phyloP scores from a whole-genome alignment of 352 stramenopile species.

The Phytopythium ostracodes region DNA sequence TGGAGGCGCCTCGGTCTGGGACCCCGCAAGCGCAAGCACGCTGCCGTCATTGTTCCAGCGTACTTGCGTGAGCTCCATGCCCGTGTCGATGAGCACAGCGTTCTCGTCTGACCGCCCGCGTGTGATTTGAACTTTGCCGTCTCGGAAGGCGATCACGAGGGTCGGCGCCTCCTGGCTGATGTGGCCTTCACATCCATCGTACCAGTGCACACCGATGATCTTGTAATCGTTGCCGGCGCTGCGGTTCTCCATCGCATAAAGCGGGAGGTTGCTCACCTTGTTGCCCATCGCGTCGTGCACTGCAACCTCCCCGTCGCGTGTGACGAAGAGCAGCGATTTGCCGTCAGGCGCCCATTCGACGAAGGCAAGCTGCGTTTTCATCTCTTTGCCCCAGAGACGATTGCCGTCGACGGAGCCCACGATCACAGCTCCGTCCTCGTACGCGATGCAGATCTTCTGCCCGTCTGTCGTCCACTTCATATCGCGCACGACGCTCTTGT shows the following conservation, averaged over 20 bases:
- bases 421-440: slow-evolving; percentile 93
- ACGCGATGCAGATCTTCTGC: slow-evolving; percentile 95
- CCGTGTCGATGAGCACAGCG: slow-evolving; percentile 89
- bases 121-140: slow-evolving; percentile 90
- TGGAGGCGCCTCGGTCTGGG: slow-evolving; percentile 34
- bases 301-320: slow-evolving; percentile 74
- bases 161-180: slow-evolving; percentile 86
- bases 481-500: slow-evolving; percentile 91
- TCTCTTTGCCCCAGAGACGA: slow-evolving; percentile 93
- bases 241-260: slow-evolving; percentile 69
- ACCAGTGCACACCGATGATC: slow-evolving; percentile 83
- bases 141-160: slow-evolving; percentile 89
- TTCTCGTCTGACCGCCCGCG: slow-evolving; percentile 83
- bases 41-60: slow-evolving; percentile 92
- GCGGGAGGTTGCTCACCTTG: slow-evolving; percentile 72
- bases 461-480: slow-evolving; percentile 95
- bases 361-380: slow-evolving; percentile 87
- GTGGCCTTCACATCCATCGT: slow-evolving; percentile 86
- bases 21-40: slow-evolving; percentile 84
- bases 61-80: slow-evolving; percentile 78
- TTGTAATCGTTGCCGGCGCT: slow-evolving; percentile 49
- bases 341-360: slow-evolving; percentile 94
- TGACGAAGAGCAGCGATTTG: slow-evolving; percentile 88
- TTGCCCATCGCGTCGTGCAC: slow-evolving; percentile 88
- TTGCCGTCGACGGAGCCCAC: slow-evolving; percentile 93